Percentiles rank a stretch among this genome's conserved stretches.
Conservation (phyloP, 805 yeast species). For the Starmera dryadoides region DNA sequence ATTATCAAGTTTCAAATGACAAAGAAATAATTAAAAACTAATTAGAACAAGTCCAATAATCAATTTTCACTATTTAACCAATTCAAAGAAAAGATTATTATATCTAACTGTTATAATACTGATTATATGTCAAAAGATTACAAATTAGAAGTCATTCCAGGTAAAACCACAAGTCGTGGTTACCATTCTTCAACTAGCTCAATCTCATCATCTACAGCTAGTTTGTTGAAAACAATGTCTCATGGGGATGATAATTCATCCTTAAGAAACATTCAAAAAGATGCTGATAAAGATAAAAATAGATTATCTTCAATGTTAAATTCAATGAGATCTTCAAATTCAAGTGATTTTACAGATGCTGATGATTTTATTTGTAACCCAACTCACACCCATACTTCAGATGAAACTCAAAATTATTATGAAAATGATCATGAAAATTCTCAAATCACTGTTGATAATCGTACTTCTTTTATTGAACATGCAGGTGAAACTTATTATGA, state of each 20-base stretch:
- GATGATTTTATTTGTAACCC: slow-evolving; percentile 14
- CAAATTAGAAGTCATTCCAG: background rate
- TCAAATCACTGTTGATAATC: background rate
- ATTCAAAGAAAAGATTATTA: too few species aligned
- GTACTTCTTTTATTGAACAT: background rate
- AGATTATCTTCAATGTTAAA: slow-evolving; percentile 10
- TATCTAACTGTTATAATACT: background rate
- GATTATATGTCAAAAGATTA: background rate
- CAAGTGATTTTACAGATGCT: slow-evolving; percentile 13
- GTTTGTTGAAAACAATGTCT: slow-evolving; percentile 2
- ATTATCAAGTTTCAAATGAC: background rate
- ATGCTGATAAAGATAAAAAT: slow-evolving; percentile 9
- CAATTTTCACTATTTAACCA: too few species aligned
- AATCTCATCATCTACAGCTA: slow-evolving; percentile 9
- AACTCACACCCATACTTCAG: too few species aligned
- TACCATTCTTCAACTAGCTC: slow-evolving; percentile 4
- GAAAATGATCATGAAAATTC: background rate
- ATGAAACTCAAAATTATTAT: background rate
- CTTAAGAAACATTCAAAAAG: slow-evolving; percentile 4
- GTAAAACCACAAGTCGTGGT: background rate
- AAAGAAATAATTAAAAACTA: too few species aligned
- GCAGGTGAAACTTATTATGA: too few species aligned
- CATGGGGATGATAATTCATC: slow-evolving; percentile 1
- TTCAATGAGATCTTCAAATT: slow-evolving; percentile 1
- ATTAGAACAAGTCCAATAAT: too few species aligned